Evolutionary conservation across 2,329 filamentous ascomycete genomes (phyloP).

Genomic region (Alternaria sp.): DNA sequence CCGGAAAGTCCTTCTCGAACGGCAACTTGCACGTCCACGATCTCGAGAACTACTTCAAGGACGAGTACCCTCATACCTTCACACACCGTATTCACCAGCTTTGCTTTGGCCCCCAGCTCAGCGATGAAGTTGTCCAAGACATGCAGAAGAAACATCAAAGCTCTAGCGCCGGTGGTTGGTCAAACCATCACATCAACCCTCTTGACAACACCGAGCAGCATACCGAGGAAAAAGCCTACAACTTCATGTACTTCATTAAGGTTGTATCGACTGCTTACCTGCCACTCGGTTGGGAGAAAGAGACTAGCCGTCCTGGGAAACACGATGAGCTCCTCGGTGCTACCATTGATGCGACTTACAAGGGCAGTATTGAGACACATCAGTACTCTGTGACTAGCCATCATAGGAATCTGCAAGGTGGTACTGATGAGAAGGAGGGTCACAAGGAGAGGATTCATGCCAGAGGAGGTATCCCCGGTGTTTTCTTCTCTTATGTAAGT

Average conservation of each 20-base stretch:
- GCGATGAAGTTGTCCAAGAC: conserved; percentile 67
- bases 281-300: conserved; percentile 84
- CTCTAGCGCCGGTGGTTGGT: conserved; percentile 71
- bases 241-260: conserved; percentile 99
- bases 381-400: conserved; percentile 99
- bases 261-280: conserved; percentile 96
- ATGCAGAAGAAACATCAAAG: conserved; percentile 59
- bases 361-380: conserved; percentile 91
- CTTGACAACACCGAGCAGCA: conserved; percentile 81
- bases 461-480: conserved; percentile 89
- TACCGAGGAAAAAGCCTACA: conserved; percentile 83
- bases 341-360: conserved; percentile 64
- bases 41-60: conserved; percentile 90
- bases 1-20: conserved; percentile 93
- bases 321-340: conserved; percentile 62
- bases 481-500: conserved; percentile 97
- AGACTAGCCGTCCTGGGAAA: conserved; percentile 47
- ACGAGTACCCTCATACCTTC: conserved; percentile 78
- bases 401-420: conserved; percentile 84
- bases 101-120: conserved; percentile 90
- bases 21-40: conserved; percentile 98
- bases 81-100: conserved; percentile 87
- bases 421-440: conserved; percentile 83
- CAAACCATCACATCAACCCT: conserved; percentile 90
- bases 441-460: conserved; percentile 93